These are phyloP conservation scores for Fraxinus baroniana DNA, from an alignment of 305 asterid genomes.

Conservation along the genomic window DNA sequence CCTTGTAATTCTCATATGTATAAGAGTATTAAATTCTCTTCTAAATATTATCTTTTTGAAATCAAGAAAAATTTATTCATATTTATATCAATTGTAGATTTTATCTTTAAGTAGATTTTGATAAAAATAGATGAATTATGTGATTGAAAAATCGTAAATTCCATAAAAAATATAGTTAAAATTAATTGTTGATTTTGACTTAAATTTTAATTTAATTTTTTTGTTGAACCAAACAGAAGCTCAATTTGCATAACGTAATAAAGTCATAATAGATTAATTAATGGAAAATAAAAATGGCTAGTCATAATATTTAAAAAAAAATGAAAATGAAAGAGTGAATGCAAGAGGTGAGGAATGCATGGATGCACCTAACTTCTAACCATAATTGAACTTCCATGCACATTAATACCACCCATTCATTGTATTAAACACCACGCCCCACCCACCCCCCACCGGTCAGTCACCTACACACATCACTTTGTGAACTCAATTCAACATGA, in stretches of 20 bases:
- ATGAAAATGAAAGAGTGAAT: background rate
- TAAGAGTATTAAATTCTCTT: no score
- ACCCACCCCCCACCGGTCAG: background rate
- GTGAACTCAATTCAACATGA: background rate
- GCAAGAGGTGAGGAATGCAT: constrained; percentile 27
- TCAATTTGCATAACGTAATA: background rate
- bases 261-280: background rate
- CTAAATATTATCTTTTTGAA: no score
- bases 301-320: background rate
- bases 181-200: no score
- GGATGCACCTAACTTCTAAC: constrained; percentile 48
- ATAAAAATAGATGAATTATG: no score
- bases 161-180: no score
- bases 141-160: no score
- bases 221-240: background rate
- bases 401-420: constrained; percentile 26
- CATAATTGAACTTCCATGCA: constrained; percentile 33
- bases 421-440: background rate
- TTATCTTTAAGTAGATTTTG: no score
- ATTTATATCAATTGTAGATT: no score
- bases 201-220: no score
- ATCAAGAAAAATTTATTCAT: no score
- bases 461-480: constrained; percentile 13
- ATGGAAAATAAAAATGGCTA: background rate
- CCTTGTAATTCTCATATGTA: no score